phyloP scores from a whole-genome alignment of 1,284 basidiomycete genomes.

The Ustilago nuda region DNA sequence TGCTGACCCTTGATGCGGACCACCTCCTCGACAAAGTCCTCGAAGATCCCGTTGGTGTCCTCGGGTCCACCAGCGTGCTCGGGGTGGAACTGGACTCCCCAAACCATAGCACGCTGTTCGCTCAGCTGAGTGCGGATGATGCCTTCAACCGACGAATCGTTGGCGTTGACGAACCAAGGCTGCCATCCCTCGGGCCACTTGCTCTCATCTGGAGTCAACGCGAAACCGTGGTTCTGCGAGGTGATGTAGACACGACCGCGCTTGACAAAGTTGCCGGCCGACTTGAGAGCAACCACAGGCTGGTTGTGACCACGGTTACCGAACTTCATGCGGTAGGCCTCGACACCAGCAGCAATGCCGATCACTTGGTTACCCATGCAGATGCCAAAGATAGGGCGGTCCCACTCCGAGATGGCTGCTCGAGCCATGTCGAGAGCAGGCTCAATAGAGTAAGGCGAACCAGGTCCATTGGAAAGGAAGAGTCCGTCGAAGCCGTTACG shows the following conservation, averaged over 20 bases:
- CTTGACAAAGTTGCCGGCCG: slow-evolving; percentile 84
- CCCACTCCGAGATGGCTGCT: slow-evolving; percentile 83
- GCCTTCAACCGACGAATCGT: slow-evolving; percentile 67
- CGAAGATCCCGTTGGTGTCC: slow-evolving; percentile 67
- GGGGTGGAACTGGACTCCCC: slow-evolving; percentile 68
- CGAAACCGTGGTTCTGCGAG: slow-evolving; percentile 73
- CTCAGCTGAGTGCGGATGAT: slow-evolving; percentile 58
- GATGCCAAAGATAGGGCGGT: slow-evolving; percentile 94
- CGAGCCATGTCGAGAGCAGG: slow-evolving; percentile 83
- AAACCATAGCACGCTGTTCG: slow-evolving; percentile 56
- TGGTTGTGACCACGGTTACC: slow-evolving; percentile 99
- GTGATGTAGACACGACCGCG: slow-evolving; percentile 98
- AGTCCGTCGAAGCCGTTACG: slow-evolving; percentile 92
- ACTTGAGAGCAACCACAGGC: slow-evolving; percentile 91
- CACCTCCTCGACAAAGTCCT: slow-evolving; percentile 66
- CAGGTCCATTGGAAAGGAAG: slow-evolving; percentile 96
- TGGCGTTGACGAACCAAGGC: slow-evolving; percentile 68
- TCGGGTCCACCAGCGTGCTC: slow-evolving; percentile 68
- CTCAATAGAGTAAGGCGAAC: slow-evolving; percentile 90
- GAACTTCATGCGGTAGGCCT: slow-evolving; percentile 96
- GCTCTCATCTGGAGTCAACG: slow-evolving; percentile 58
- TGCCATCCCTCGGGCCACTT: slow-evolving; percentile 67
- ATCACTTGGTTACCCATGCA: slow-evolving; percentile 89
- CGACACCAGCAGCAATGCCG: slow-evolving; percentile 94
- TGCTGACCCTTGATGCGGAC: slow-evolving; percentile 56